Evolutionary conservation across 371 early-diverging fungal species (phyloP), one percentile per base, ranked within the genome.

Genomic region (Blastocladiella emersonii): DNA sequence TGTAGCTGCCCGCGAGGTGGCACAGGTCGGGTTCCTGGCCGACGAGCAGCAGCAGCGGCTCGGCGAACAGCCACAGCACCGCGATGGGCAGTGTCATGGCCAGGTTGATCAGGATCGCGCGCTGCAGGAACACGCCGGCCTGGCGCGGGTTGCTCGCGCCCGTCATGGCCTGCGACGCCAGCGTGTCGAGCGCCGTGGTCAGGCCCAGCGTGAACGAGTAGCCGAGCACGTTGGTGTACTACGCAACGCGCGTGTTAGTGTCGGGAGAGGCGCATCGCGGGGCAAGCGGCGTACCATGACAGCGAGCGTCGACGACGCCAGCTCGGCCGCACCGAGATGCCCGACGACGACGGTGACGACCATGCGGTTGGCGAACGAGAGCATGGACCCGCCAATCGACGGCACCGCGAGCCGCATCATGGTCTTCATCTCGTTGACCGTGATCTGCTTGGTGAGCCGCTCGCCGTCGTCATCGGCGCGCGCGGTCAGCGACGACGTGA

Each of bases 151-250:
- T 88, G 30, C 66, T 70, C 10, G 83, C 73, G 0, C 83, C 90
- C 0, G 92, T 91, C 71, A 77, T 88, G 32, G 89, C 81, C 72
- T 95, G 93, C 32, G 87, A 84, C 65, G 92, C 91, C 56, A 95
- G 75, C 5, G 93, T 91, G 70, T 95, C 93, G 30, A 95, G 75
- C 0, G 89, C 93, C 43, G 90, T 82, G 7, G 87, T 82, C 57
- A 85, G 77, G 41, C 90, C 91, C 37, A 85, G 81, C 12, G 86
- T 82, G 44, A 91, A 71, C 15, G 87, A 86, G 78, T 82, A 86
- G 34, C 91, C 91, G 21, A 90, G 85, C 8, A 93, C 89, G 45
- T 86, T 85, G 32, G 86, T 85, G 67, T 85, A 86, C 48, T 48
- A 48, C 1, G 25, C 8, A n/a, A 5, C 13, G n/a, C n/a, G n/a